phyloP scores from a whole-genome alignment of 1,139 yeast genomes.

The Neolecta irregularis region DNA sequence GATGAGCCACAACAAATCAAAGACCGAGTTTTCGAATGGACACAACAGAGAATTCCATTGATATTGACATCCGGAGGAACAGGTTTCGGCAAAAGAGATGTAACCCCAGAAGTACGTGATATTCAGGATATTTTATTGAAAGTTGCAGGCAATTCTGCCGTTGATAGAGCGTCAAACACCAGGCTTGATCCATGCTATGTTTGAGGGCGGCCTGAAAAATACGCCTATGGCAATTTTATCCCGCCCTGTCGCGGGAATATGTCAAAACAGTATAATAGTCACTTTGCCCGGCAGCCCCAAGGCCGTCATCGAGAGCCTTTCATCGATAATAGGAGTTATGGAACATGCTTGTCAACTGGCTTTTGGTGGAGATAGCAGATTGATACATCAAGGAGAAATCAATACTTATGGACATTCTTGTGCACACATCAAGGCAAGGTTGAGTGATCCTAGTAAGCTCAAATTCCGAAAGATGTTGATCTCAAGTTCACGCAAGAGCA shows the following conservation, averaged over 20 bases:
- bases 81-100: constrained; percentile 31
- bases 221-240: constrained; percentile 34
- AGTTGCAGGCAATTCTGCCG: constrained; percentile 29
- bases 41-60: constrained; percentile 16
- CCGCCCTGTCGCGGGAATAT: constrained; percentile 35
- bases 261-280: constrained; percentile 24
- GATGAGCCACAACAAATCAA: constrained; percentile 26
- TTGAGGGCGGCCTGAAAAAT: constrained; percentile 25
- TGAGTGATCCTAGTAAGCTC: too few relatives aligned
- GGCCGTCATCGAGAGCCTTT: constrained; percentile 32
- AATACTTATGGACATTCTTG: constrained; percentile 12
- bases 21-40: constrained; percentile 19
- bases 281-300: constrained; percentile 38
- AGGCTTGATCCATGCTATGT: constrained; percentile 34
- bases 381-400: constrained; percentile 23
- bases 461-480: constrained; percentile 22
- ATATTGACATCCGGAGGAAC: constrained; percentile 37
- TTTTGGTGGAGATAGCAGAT: constrained; percentile 25
- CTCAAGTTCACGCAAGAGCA: constrained; percentile 29
- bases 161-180: constrained; percentile 31
- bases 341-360: constrained; percentile 32
- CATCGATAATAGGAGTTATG: constrained; percentile 25
- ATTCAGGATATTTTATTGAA: too few relatives aligned
- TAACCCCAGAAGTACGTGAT: constrained; percentile 41
- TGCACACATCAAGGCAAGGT: too few relatives aligned